Evolutionary conservation across 352 stramenopile genomes (phyloP).

Genomic region (Phytophthora brassicae): DNA sequence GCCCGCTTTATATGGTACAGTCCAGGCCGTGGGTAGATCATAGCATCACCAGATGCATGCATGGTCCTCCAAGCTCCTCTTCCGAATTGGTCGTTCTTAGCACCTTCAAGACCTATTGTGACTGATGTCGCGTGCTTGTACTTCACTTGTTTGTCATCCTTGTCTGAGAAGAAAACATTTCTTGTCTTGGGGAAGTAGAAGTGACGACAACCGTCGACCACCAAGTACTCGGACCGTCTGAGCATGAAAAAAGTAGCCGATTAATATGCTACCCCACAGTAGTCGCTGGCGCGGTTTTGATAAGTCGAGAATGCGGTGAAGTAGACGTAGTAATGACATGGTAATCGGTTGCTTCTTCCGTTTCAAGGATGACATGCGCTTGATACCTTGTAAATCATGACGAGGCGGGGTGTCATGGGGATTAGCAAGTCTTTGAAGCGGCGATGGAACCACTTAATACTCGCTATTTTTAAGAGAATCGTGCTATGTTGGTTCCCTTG

Average conservation of each 20-base stretch:
- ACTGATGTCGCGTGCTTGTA: not conserved
- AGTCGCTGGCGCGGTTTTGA: not conserved
- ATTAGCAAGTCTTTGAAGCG: not conserved
- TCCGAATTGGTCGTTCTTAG: not conserved
- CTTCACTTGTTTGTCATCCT: not conserved
- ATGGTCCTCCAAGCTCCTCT: not conserved
- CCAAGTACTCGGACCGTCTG: not conserved
- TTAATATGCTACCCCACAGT: not conserved
- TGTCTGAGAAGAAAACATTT: not conserved
- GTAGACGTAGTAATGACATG: constrained; percentile 10
- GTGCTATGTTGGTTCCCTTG: not conserved
- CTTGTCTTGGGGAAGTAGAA: not conserved
- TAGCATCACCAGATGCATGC: not conserved
- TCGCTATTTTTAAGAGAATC: not conserved
- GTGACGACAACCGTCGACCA: not conserved
- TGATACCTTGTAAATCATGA: not conserved
- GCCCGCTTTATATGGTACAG: not conserved
- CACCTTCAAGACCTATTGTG: not conserved
- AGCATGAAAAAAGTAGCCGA: not conserved
- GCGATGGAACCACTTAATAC: not conserved
- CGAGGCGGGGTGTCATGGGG: not conserved
- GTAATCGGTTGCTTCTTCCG: constrained; percentile 15
- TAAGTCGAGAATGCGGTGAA: constrained; percentile 8
- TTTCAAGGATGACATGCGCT: not conserved
- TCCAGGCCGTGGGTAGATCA: not conserved